phyloP scores from a whole-genome alignment of 352 stramenopile genomes.

The Phytopythium litorale region DNA sequence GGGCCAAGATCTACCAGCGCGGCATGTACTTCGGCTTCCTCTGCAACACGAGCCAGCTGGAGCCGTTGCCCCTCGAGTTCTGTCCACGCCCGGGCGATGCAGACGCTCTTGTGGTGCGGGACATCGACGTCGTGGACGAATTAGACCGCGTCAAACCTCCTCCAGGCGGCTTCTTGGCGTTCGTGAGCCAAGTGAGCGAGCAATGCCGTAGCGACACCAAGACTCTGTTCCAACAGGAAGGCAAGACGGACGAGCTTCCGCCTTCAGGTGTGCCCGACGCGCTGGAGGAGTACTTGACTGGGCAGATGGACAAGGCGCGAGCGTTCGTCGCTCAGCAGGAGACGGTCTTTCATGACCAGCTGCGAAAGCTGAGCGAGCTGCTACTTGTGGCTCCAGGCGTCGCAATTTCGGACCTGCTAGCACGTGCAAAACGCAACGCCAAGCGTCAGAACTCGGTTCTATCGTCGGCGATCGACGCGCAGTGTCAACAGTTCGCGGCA shows the following conservation, averaged over 20 bases:
- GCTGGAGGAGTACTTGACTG: conserved; percentile 68
- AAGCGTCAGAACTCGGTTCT: conserved; percentile 13
- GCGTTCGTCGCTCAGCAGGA: conserved; percentile 54
- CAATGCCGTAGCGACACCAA: conserved; percentile 60
- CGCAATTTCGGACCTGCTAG: conserved; percentile 34
- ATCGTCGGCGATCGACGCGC: conserved; percentile 20
- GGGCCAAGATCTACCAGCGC: conserved; percentile 51
- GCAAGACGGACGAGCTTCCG: conserved; percentile 63
- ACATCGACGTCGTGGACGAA: conserved; percentile 43
- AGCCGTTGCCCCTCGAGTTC: conserved; percentile 30
- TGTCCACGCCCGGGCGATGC: conserved; percentile 7
- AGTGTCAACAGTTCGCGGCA: conserved; percentile 37
- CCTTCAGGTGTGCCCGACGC: conserved; percentile 55
- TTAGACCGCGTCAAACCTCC: conserved; percentile 16
- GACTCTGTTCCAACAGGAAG: conserved; percentile 51
- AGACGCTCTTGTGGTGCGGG: conserved; percentile 19
- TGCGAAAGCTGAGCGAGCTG: conserved; percentile 58
- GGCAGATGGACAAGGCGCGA: conserved; percentile 55
- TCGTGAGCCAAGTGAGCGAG: conserved; percentile 46
- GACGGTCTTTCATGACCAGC: conserved; percentile 47
- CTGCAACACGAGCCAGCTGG: conserved; percentile 45
- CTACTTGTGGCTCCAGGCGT: conserved; percentile 43
- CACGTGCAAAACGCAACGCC: conserved; percentile 18
- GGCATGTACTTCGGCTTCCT: conserved; percentile 64
- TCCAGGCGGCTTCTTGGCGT: conserved; percentile 39